Evolutionary conservation across 108 stramenopile species (phyloP).

Genomic region (Discostella stelligeroides): DNA sequence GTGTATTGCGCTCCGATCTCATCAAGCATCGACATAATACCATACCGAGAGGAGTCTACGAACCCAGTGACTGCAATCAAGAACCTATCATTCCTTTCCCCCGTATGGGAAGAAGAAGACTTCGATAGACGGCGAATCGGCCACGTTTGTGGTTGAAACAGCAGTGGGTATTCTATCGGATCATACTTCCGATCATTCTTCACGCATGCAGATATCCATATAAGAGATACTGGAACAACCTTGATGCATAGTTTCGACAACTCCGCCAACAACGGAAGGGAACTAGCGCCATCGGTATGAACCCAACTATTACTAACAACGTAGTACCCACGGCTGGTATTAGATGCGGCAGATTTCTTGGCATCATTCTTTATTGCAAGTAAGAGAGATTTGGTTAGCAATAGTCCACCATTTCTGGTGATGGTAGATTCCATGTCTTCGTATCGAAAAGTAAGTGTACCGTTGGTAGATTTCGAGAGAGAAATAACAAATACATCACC

Average conservation of each 20-base stretch:
- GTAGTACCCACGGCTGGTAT: slow-evolving; percentile 42
- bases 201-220: slow-evolving; percentile 68
- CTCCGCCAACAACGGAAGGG: slow-evolving; percentile 32
- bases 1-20: slow-evolving; percentile 61
- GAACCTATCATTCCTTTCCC: slow-evolving; percentile 14
- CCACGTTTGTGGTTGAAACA: slow-evolving; percentile 64
- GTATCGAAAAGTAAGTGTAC: slow-evolving; percentile 43
- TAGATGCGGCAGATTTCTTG: slow-evolving; percentile 16
- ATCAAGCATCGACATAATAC: slow-evolving; percentile 53
- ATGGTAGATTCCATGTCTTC: slow-evolving; percentile 58
- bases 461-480: slow-evolving; percentile 27
- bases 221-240: slow-evolving; percentile 55
- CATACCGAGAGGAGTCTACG: slow-evolving; percentile 54
- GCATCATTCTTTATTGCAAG: slow-evolving; percentile 57
- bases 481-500: slow-evolving; percentile 64
- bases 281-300: not conserved
- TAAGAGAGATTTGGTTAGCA: slow-evolving; percentile 55
- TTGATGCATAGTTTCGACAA: slow-evolving; percentile 46
- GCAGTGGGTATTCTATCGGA: slow-evolving; percentile 40
- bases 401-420: slow-evolving; percentile 57
- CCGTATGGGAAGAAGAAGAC: slow-evolving; percentile 5
- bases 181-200: slow-evolving; percentile 34
- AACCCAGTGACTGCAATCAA: slow-evolving; percentile 72
- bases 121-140: slow-evolving; percentile 35
- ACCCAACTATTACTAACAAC: slow-evolving; percentile 34